These are phyloP conservation scores for Haematococcus lacustris DNA, from an alignment of 139 green algal genomes.

Conservation along the genomic window DNA sequence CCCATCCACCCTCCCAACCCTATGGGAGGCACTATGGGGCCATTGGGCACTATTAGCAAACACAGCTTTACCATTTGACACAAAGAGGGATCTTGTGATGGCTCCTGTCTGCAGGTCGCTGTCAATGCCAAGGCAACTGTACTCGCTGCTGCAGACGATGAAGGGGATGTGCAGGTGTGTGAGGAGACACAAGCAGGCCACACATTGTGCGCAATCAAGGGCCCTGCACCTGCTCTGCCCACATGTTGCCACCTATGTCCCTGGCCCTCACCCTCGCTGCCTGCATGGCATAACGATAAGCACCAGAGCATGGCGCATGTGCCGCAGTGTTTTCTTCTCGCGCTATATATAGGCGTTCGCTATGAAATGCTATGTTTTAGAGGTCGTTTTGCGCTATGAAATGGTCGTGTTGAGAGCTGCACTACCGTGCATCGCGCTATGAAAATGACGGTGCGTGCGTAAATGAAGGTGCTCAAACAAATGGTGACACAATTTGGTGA, in stretches of 20 bases:
- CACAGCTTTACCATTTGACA: not conserved
- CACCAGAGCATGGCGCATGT: too few species aligned
- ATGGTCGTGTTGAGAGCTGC: too few species aligned
- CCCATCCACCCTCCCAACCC: not conserved
- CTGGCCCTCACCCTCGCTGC: too few species aligned
- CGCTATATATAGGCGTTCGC: too few species aligned
- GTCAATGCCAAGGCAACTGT: conserved; percentile 25
- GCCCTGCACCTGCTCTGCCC: too few species aligned
- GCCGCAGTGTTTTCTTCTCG: not conserved
- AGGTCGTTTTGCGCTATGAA: too few species aligned
- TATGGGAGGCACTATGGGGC: not conserved
- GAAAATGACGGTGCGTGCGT: conserved; percentile 1
- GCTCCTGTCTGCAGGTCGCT: conserved; percentile 8
- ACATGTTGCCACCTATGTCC: too few species aligned
- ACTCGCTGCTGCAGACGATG: conserved; percentile 49
- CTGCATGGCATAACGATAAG: too few species aligned
- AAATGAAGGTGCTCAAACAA: not conserved
- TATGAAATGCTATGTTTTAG: too few species aligned
- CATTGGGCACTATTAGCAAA: not conserved
- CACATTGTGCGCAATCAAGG: too few species aligned
- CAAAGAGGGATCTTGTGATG: not conserved
- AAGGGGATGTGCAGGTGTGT: conserved; percentile 43
- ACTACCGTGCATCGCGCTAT: too few species aligned
- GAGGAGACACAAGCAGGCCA: conserved; percentile 17
- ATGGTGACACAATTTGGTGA: too few species aligned